Evolutionary conservation across 495 filamentous ascomycete genomes (phyloP).

Genomic region (Lindgomyces ingoldianus): DNA sequence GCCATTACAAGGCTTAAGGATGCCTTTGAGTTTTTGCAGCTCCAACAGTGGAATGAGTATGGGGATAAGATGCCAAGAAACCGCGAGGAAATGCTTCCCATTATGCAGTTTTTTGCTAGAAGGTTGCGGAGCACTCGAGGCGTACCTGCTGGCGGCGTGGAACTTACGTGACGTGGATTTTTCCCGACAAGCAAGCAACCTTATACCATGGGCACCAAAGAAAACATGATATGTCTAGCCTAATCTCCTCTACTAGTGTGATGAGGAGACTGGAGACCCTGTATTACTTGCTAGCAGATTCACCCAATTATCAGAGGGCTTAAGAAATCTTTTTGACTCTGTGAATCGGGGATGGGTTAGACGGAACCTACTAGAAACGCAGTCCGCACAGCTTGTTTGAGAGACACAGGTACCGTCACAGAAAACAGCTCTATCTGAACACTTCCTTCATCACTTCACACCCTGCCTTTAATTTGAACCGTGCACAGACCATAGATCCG

Average conservation of each 20-base stretch:
- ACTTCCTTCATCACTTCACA: neutral
- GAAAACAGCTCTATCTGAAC: neutral
- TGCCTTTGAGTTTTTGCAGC: slow-evolving; percentile 70
- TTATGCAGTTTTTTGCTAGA: slow-evolving; percentile 90
- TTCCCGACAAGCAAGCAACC: neutral
- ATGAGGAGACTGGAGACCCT: too few relatives aligned
- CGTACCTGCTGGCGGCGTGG: slow-evolving; percentile 61
- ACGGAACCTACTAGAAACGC: too few relatives aligned
- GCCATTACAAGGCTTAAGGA: slow-evolving; percentile 63
- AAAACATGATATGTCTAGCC: neutral
- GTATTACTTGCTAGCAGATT: too few relatives aligned
- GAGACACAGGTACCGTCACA: neutral
- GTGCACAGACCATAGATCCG: too few relatives aligned
- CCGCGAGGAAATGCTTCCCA: slow-evolving; percentile 83
- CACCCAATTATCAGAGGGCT: too few relatives aligned
- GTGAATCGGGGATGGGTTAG: too few relatives aligned
- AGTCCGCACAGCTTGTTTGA: too few relatives aligned
- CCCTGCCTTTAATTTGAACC: too few relatives aligned
- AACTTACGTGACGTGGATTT: slow-evolving; percentile 44
- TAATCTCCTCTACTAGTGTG: too few relatives aligned
- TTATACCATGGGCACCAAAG: neutral
- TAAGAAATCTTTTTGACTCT: too few relatives aligned
- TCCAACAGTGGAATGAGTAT: slow-evolving; percentile 69
- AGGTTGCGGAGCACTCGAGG: slow-evolving; percentile 66
- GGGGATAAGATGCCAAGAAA: slow-evolving; percentile 83